Conservation (phyloP, 257 asterid genomes). For the Fraxinus excelsior region DNA sequence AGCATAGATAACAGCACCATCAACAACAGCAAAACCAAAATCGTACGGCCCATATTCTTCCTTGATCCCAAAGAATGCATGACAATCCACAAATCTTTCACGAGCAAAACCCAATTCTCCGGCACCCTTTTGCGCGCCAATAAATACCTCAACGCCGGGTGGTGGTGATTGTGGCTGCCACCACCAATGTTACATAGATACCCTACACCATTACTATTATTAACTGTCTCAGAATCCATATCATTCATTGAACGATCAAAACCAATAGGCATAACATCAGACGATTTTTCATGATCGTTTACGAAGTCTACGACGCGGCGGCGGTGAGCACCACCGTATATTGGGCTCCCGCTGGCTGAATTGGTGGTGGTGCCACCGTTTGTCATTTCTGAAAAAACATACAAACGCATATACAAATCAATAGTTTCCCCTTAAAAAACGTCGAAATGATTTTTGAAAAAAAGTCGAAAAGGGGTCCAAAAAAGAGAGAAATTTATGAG, state of each 20-base stretch:
- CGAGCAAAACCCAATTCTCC: constrained; percentile 44
- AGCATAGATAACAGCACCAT: constrained; percentile 52
- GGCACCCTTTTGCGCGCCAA: constrained; percentile 47
- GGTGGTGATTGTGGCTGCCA: constrained; percentile 15
- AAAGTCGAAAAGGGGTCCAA: not conserved
- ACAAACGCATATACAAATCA: constrained; percentile 21
- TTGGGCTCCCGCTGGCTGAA: constrained; percentile 35
- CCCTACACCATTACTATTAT: not conserved
- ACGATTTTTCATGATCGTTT: constrained; percentile 41
- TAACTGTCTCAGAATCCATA: constrained; percentile 30
- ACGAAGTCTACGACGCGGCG: constrained; percentile 56
- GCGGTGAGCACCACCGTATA: constrained; percentile 52
- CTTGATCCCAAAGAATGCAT: constrained; percentile 43
- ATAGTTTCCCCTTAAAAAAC: not conserved
- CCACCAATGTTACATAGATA: not conserved
- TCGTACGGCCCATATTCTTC: constrained; percentile 57
- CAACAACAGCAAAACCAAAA: constrained; percentile 43
- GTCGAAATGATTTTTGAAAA: not conserved
- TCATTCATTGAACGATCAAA: constrained; percentile 39
- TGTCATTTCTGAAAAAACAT: constrained; percentile 52
- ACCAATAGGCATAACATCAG: constrained; percentile 29
- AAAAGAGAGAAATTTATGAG: constrained; percentile 21
- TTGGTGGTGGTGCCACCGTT: constrained; percentile 50
- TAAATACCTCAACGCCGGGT: constrained; percentile 39
- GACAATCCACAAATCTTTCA: constrained; percentile 33